A percentile compares a stretch with the other conserved stretches of the same genome.
Evolutionary conservation across 176 grass and related monocot genomes (phyloP).

Genomic region (Echinochloa phyllopogon): DNA sequence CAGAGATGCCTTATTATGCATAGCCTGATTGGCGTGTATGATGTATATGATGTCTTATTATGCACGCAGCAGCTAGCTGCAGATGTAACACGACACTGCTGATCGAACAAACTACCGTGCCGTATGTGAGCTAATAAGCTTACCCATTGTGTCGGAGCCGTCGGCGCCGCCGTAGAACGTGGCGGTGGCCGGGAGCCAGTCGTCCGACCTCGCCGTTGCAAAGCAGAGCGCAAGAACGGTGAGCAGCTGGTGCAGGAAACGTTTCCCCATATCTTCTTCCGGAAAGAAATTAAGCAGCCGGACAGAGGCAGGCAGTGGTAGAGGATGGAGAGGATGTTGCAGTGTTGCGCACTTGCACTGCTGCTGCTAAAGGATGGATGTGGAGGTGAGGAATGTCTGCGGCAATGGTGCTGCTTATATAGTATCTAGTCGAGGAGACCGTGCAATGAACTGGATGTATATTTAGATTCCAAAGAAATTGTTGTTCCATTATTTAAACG

Average conservation of each 20-base stretch:
- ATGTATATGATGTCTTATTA: no score
- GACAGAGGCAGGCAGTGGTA: neutral
- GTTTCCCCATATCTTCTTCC: neutral
- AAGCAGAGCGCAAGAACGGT: neutral
- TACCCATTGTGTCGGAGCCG: constrained; percentile 63
- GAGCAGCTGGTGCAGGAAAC: neutral
- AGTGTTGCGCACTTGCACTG: no score
- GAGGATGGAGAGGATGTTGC: neutral
- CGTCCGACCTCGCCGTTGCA: neutral
- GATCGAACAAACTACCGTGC: no score
- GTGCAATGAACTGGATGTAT: neutral
- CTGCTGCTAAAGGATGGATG: neutral
- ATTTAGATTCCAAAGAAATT: neutral
- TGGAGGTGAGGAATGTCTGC: constrained; percentile 19
- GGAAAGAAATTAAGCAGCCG: no score
- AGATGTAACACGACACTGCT: no score
- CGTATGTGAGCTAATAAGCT: neutral
- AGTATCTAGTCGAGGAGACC: neutral
- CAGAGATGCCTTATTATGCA: no score
- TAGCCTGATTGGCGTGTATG: no score
- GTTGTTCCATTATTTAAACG: neutral
- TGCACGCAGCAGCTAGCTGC: no score
- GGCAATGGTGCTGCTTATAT: constrained; percentile 31
- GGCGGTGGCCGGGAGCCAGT: constrained; percentile 32
- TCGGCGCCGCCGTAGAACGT: constrained; percentile 65